These are phyloP conservation scores for Fomitiporia mediterranea DNA, from an alignment of 1,284 basidiomycete species.

Conservation along the genomic window DNA sequence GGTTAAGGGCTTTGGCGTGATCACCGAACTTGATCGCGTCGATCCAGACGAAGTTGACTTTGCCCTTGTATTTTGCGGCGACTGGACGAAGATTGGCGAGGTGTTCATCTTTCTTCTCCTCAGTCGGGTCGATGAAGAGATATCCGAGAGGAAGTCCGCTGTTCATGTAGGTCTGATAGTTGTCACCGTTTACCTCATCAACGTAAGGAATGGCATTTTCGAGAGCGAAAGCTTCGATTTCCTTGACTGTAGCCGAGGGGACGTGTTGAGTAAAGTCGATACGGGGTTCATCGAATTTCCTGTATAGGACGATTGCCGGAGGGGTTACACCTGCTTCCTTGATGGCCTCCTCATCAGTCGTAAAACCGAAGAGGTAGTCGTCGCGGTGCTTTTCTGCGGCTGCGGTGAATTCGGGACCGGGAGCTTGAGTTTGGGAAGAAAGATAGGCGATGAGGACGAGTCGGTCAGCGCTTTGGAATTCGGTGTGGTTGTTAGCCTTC, in stretches of 20 bases:
- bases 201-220: conserved; percentile 86
- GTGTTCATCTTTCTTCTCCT: conserved; percentile 60
- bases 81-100: conserved; percentile 72
- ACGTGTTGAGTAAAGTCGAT: conserved; percentile 69
- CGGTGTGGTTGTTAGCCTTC: conserved; percentile 69
- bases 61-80: conserved; percentile 78
- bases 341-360: conserved; percentile 67
- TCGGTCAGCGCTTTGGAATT: conserved; percentile 89
- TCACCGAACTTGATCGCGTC: conserved; percentile 94
- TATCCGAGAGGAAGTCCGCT: conserved; percentile 90
- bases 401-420: conserved; percentile 68
- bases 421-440: conserved; percentile 59
- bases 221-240: conserved; percentile 75
- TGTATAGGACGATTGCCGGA: conserved; percentile 90
- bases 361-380: conserved; percentile 87
- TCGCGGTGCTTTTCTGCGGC: conserved; percentile 89
- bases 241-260: conserved; percentile 49
- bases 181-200: conserved; percentile 93
- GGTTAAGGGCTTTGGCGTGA: conserved; percentile 93
- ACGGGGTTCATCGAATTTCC: conserved; percentile 85
- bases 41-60: conserved; percentile 98
- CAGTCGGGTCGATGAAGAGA: conserved; percentile 85
- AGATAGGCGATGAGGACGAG: conserved; percentile 89
- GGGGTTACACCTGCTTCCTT: conserved; percentile 68
- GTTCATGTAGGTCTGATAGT: conserved; percentile 84